These are phyloP conservation scores for Thermochaetoides thermophila DNA, from an alignment of 495 filamentous ascomycete species.

Conservation along the genomic window DNA sequence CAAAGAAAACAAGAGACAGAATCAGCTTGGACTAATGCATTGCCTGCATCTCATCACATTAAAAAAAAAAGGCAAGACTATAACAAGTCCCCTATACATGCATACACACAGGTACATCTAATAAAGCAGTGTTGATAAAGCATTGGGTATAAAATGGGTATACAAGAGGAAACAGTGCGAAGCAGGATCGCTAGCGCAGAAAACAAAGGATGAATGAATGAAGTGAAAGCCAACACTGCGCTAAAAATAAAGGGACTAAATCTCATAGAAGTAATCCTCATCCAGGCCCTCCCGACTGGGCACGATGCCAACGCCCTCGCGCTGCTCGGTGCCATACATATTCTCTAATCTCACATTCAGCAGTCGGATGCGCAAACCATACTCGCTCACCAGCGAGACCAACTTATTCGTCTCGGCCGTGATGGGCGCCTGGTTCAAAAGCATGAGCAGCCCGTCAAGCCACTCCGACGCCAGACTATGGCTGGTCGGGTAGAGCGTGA, in stretches of 20 bases:
- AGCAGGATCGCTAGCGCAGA: too few species aligned
- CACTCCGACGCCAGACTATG: slow-evolving; percentile 86
- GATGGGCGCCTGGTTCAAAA: slow-evolving; percentile 88
- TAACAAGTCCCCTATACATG: too few species aligned
- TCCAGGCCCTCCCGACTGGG: slow-evolving; percentile 47
- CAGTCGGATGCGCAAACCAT: slow-evolving; percentile 83
- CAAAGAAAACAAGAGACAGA: too few species aligned
- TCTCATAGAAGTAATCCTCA: slow-evolving; percentile 57
- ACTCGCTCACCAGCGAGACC: slow-evolving; percentile 69
- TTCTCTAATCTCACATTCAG: slow-evolving; percentile 86
- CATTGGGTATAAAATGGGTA: too few species aligned
- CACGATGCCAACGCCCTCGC: slow-evolving; percentile 26
- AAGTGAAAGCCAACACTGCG: too few species aligned
- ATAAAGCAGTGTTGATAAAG: too few species aligned
- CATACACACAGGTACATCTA: too few species aligned
- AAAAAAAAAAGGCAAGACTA: too few species aligned
- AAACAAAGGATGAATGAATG: too few species aligned
- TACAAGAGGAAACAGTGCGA: too few species aligned
- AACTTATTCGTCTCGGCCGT: slow-evolving; percentile 90
- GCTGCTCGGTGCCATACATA: slow-evolving; percentile 23
- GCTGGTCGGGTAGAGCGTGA: slow-evolving; percentile 68
- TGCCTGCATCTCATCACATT: too few species aligned
- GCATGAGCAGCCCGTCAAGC: slow-evolving; percentile 90
- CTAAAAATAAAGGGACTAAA: slow-evolving; percentile 20
- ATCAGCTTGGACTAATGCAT: too few species aligned